Conservation (phyloP, 176 grass and related monocot species). For the Hordeum vulgare region DNA sequence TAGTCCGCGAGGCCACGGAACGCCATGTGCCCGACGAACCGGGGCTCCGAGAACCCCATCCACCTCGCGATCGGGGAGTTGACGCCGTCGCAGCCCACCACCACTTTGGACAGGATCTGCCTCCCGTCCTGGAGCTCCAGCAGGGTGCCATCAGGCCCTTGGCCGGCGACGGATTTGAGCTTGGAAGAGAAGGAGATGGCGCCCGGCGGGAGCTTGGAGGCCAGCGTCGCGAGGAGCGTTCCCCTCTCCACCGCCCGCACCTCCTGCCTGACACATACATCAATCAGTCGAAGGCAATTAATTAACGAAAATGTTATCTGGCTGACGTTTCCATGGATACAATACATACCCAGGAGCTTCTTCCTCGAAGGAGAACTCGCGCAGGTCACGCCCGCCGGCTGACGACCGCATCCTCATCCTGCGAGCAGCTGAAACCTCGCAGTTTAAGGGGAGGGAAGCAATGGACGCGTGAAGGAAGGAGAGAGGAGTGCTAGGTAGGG, state of each 20-base stretch:
- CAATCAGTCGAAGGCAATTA: background rate
- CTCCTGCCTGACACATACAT: conserved; percentile 52
- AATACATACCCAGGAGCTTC: conserved; percentile 68
- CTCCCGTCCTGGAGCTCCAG: conserved; percentile 73
- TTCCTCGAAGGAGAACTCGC: conserved; percentile 78
- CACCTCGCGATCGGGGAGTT: conserved; percentile 75
- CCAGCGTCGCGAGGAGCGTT: conserved; percentile 68
- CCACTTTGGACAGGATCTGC: conserved; percentile 53
- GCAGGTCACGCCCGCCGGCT: conserved; percentile 50
- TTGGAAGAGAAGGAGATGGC: conserved; percentile 74
- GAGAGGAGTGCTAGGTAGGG: background rate
- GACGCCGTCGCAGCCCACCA: conserved; percentile 83
- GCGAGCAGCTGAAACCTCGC: conserved; percentile 50
- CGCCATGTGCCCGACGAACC: conserved; percentile 78
- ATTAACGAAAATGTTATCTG: too few relatives aligned
- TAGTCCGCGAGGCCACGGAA: conserved; percentile 79
- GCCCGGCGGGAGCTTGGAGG: conserved; percentile 47
- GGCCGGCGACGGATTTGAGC: conserved; percentile 48
- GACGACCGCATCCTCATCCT: conserved; percentile 86
- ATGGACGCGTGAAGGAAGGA: background rate
- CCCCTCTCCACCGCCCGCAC: conserved; percentile 72
- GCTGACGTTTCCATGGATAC: too few relatives aligned
- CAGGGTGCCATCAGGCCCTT: conserved; percentile 55
- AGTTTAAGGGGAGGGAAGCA: background rate
- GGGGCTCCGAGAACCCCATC: conserved; percentile 89